Evolutionary conservation across 2,329 filamentous ascomycete genomes (phyloP).

Genomic region (Penicillium sp.): DNA sequence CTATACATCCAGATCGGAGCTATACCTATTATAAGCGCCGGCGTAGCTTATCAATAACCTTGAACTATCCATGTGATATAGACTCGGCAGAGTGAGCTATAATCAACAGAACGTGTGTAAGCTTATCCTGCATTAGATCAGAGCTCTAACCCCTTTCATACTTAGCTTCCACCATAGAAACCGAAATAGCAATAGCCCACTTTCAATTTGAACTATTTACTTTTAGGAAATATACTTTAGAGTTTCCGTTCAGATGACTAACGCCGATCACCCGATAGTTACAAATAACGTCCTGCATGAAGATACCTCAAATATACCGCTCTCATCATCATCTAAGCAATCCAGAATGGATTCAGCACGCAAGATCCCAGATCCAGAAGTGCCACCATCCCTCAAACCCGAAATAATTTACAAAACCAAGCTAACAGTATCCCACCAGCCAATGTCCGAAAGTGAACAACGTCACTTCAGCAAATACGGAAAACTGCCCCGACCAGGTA

Average conservation of each 20-base stretch:
- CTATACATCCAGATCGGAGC: background rate
- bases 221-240: background rate
- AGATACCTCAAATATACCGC: background rate
- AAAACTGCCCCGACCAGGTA: constrained; percentile 12
- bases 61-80: background rate
- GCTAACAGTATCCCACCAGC: constrained; percentile 9
- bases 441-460: constrained; percentile 13
- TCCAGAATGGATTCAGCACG: constrained; percentile 6
- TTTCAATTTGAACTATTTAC: background rate
- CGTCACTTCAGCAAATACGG: constrained; percentile 15
- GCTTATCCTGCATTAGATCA: background rate
- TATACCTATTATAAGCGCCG: background rate
- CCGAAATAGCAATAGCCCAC: background rate
- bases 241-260: background rate
- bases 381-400: background rate
- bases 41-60: background rate
- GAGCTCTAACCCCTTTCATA: background rate
- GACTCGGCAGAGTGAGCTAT: too few relatives aligned
- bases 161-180: background rate
- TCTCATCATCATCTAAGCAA: background rate
- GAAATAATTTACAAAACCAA: background rate
- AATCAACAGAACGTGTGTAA: background rate
- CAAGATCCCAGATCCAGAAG: constrained; percentile 3
- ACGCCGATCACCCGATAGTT: background rate
- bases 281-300: background rate